A percentile compares a stretch with the other conserved stretches of the same genome.
Conservation (phyloP, 2,329 filamentous ascomycete genomes). For the Cercospora sojina region DNA sequence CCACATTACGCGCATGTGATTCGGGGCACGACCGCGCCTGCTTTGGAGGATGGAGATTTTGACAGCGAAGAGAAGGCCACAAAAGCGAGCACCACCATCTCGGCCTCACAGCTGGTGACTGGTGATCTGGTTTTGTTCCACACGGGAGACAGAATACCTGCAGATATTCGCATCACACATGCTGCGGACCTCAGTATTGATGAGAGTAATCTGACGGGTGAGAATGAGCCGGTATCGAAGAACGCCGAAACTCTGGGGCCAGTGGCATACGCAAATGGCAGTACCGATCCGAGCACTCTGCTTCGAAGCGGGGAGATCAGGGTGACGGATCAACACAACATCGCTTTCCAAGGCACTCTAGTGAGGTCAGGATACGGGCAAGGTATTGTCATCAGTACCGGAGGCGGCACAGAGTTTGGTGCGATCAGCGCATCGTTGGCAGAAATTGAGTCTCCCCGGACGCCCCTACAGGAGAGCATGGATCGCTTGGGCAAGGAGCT, state of each 20-base stretch:
- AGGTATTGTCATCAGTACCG: constrained; percentile 95
- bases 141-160: constrained; percentile 93
- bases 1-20: constrained; percentile 97
- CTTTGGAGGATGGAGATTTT: constrained; percentile 48
- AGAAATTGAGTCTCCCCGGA: constrained; percentile 91
- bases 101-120: constrained; percentile 82
- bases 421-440: constrained; percentile 92
- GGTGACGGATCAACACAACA: constrained; percentile 76
- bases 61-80: constrained; percentile 62
- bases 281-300: constrained; percentile 19
- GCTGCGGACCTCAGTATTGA: constrained; percentile 90
- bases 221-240: constrained; percentile 89
- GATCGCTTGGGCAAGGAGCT: constrained; percentile 94
- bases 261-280: constrained; percentile 27
- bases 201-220: constrained; percentile 93
- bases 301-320: constrained; percentile 60
- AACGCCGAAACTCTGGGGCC: constrained; percentile 60
- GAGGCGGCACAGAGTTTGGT: constrained; percentile 89
- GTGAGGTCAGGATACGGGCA: constrained; percentile 94
- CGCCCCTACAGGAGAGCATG: constrained; percentile 93
- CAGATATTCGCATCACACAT: constrained; percentile 90
- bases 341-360: constrained; percentile 96
- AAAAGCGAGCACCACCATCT: constrained; percentile 76
- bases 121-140: constrained; percentile 93
- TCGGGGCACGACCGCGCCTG: constrained; percentile 45